Evolutionary conservation across 106 monocot species (phyloP).

Genomic region (Dioscorea alata): DNA sequence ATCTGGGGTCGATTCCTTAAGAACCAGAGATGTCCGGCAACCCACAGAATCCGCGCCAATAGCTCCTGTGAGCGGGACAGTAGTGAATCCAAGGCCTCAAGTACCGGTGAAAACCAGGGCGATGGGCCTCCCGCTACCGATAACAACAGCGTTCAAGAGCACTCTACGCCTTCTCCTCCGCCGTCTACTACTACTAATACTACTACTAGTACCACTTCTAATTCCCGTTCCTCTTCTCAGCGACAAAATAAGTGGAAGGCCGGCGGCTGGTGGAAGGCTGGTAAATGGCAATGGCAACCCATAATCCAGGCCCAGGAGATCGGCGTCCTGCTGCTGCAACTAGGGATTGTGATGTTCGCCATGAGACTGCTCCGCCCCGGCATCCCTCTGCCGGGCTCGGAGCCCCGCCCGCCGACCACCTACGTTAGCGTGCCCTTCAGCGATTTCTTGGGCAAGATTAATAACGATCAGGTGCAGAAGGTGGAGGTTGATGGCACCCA

Average conservation of each 20-base stretch:
- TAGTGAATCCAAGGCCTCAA: constrained; percentile 10
- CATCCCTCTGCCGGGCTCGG: constrained; percentile 69
- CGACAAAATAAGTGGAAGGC: constrained; percentile 48
- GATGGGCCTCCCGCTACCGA: constrained; percentile 4
- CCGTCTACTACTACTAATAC: constrained; percentile 14
- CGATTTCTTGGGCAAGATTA: constrained; percentile 88
- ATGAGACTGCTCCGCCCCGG: constrained; percentile 76
- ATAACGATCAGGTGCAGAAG: constrained; percentile 75
- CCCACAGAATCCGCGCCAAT: constrained; percentile 21
- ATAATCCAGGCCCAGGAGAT: constrained; percentile 77
- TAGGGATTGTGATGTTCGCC: constrained; percentile 85
- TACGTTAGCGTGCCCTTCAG: constrained; percentile 83
- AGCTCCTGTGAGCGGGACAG: constrained; percentile 43
- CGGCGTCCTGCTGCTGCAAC: constrained; percentile 67
- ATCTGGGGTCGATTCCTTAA: constrained; percentile 18
- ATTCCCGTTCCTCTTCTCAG: constrained; percentile 1
- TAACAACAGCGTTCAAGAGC: constrained; percentile 3
- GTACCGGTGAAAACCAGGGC: constrained; percentile 2
- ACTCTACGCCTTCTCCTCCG: constrained; percentile 15
- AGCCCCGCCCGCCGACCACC: constrained; percentile 45
- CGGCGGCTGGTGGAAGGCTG: constrained; percentile 57
- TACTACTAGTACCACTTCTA: not conserved
- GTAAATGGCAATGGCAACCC: constrained; percentile 85
- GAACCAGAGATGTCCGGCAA: constrained; percentile 5
- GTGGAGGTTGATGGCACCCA: constrained; percentile 97